Evolutionary conservation across 148 eudicot species (phyloP).

Genomic region (Diospyros lotus): DNA sequence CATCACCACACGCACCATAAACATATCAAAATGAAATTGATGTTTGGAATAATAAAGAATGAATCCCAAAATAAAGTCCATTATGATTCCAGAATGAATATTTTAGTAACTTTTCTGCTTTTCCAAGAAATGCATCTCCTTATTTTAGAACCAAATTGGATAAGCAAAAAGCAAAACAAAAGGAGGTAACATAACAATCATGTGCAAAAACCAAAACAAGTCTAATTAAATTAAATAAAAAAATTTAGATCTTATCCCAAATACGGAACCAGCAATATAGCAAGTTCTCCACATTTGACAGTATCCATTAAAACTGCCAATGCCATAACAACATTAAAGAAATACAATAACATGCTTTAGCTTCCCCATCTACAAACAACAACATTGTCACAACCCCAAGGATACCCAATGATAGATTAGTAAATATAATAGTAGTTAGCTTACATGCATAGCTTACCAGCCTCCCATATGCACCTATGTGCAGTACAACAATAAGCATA

Average conservation of each 20-base stretch:
- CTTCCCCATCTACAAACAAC: neutral
- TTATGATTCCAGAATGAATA: neutral
- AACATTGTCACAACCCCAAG: no score
- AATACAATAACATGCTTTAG: neutral
- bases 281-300: neutral
- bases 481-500: no score
- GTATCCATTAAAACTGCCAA: neutral
- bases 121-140: neutral
- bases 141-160: neutral
- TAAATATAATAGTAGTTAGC: no score
- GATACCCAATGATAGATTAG: no score
- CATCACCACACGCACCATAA: neutral
- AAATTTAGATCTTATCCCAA: constrained; percentile 6
- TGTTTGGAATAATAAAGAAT: neutral
- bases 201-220: neutral
- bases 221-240: neutral
- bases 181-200: neutral
- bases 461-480: no score
- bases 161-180: neutral
- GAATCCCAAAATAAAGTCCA: constrained; percentile 7
- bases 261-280: neutral
- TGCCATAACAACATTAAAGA: neutral
- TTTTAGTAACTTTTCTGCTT: neutral
- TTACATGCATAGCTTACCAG: no score
- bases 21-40: neutral